phyloP scores from a whole-genome alignment of 2,329 filamentous ascomycete genomes.

The Aspergillus puulaauensis region DNA sequence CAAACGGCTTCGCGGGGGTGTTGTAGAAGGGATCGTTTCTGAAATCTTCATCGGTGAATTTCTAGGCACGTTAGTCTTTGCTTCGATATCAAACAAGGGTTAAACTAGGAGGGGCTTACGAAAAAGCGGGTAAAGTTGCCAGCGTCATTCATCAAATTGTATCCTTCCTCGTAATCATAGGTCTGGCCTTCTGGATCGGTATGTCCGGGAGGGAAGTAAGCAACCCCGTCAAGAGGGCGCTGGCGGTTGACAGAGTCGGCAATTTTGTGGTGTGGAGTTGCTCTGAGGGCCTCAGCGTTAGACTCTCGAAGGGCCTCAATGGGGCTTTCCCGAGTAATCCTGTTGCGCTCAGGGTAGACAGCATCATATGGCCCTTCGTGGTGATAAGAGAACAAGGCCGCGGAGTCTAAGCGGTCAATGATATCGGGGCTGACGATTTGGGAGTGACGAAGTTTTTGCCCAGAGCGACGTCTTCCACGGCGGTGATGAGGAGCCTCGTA shows the following conservation, averaged over 20 bases:
- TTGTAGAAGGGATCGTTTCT: conserved; percentile 41
- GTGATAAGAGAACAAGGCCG: conserved; percentile 69
- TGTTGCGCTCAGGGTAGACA: conserved; percentile 72
- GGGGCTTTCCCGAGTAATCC: conserved; percentile 62
- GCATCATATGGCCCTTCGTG: conserved; percentile 91
- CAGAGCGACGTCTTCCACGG: conserved; percentile 17
- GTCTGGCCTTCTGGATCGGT: conserved; percentile 66
- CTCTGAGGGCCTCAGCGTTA: conserved; percentile 74
- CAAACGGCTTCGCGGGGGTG: conserved; percentile 30
- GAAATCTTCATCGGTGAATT: conserved; percentile 42
- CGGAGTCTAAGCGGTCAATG: conserved; percentile 76
- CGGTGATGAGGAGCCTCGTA: conserved; percentile 22
- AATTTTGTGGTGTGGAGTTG: conserved; percentile 77
- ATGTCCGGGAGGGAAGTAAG: conserved; percentile 71
- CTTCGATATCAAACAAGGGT: neutral
- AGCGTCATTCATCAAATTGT: conserved; percentile 72
- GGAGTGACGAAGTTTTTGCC: conserved; percentile 19
- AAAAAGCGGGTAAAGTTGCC: conserved; percentile 72
- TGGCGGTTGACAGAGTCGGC: conserved; percentile 70
- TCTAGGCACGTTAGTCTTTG: conserved; percentile 26
- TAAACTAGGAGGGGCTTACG: conserved; percentile 52
- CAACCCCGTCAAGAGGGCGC: conserved; percentile 77
- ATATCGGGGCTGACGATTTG: conserved; percentile 63
- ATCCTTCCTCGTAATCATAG: conserved; percentile 81
- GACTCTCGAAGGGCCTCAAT: conserved; percentile 72